A percentile compares a stretch with the other conserved stretches of the same genome.
Evolutionary conservation across 139 green algal genomes (phyloP).

Genomic region (Volvox africanus): DNA sequence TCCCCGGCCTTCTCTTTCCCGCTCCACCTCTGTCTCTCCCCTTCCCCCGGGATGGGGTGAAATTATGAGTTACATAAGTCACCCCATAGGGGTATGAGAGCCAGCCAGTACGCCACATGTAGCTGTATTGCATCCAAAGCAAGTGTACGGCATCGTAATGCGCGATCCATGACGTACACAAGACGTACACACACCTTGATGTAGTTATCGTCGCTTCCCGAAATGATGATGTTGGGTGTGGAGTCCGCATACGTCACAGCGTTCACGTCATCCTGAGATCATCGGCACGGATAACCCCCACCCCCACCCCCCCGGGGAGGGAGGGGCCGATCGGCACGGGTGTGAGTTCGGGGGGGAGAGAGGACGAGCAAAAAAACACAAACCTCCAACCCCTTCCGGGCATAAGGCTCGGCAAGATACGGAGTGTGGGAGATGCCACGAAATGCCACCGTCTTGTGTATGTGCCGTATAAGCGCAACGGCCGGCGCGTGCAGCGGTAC

Average conservation of each 20-base stretch:
- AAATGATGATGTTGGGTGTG: constrained; percentile 80
- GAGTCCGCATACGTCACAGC: constrained; percentile 81
- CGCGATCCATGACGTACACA: background rate
- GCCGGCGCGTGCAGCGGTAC: background rate
- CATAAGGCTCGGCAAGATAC: too few species aligned
- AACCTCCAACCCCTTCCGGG: too few species aligned
- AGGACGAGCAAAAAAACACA: background rate
- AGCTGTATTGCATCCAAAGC: too few species aligned
- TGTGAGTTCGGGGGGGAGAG: too few species aligned
- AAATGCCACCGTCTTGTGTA: background rate
- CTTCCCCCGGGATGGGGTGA: background rate
- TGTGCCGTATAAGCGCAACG: background rate
- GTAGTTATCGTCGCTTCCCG: constrained; percentile 87
- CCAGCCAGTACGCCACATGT: background rate
- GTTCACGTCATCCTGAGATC: constrained; percentile 90
- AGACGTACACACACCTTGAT: constrained; percentile 74
- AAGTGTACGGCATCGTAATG: too few species aligned
- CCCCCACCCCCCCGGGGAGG: background rate
- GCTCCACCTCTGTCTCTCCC: too few species aligned
- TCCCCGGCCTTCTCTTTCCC: too few species aligned
- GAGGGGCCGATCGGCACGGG: background rate
- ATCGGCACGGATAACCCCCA: too few species aligned
- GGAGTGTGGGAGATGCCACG: background rate
- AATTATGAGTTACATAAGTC: background rate
- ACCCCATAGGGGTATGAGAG: background rate